Evolutionary conservation across 2,329 filamentous ascomycete genomes (phyloP), one percentile per base, ranked within the genome.

Genomic region (Fusarium brevicatenulatum): DNA sequence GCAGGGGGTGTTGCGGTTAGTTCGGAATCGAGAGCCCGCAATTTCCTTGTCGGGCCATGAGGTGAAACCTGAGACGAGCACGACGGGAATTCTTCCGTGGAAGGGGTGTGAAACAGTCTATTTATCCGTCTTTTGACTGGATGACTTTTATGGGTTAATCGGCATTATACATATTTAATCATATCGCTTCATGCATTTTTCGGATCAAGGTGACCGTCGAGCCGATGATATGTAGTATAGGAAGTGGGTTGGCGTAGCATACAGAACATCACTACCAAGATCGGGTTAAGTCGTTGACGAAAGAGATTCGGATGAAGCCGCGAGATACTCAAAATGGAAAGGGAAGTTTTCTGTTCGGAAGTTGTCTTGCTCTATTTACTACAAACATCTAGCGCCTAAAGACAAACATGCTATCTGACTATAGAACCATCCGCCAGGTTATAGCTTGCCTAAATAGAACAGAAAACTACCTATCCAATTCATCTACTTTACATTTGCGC

Each of bases 21-120:
- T 50, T 69, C 66, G 66, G 66, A 64, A 69, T 53, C 23, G n/a
- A 36, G 23, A 36, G 57, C 66, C 66, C 66, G 66, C 50, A 63
- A 68, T 68, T 68, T 40, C 49, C 64, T 53, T 63, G 56, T 68
- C 64, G 66, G 64, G 64, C 18, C 30, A 58, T 46, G 65, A 46
- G 34, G n/a, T 30, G 34, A 32, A 58, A 68, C 68, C 68, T 71
- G 62, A 71, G 57, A 71, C 68, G 32, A 32, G 16, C 21, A 40
- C 52, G 19, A 23, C 19, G 53, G 66, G 28, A 62, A 62, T 70
- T 72, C 62, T 66, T 55, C 70, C 70, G 66, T 56, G 37, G 32
- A 62, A 43, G 70, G 47, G 70, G 66, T 70, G n/a, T 72, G 70
- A 72, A 72, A 72, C 70, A 61, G 23, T 21, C 7, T 19, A 73